These are phyloP conservation scores for Eucalyptus erythrocorys DNA, from an alignment of 345 rosid species.

Conservation along the genomic window DNA sequence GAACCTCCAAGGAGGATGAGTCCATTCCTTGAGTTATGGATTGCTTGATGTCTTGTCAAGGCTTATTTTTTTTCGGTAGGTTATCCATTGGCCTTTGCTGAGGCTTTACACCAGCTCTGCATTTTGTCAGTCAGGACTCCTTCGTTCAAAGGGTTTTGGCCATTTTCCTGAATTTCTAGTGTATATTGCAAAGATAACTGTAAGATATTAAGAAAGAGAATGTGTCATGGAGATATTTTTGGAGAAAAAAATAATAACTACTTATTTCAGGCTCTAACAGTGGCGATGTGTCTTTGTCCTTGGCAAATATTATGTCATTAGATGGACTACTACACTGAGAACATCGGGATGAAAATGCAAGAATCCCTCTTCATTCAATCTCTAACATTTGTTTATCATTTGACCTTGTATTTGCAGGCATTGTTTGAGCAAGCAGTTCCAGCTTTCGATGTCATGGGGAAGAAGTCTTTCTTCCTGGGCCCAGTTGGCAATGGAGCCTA, in stretches of 20 bases:
- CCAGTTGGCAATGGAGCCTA: constrained; percentile 94
- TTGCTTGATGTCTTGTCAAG: not conserved
- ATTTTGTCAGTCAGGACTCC: not conserved
- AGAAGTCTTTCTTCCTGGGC: constrained; percentile 83
- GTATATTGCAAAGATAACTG: not conserved
- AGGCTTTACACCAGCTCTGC: not conserved
- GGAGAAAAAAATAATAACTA: not conserved
- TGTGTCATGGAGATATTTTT: not conserved
- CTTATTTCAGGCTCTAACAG: not conserved
- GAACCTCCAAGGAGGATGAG: not conserved
- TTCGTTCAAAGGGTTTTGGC: not conserved
- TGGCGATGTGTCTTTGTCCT: not conserved
- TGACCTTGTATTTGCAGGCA: constrained; percentile 16
- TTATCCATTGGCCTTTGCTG: not conserved
- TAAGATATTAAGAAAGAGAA: not conserved
- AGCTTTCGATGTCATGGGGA: constrained; percentile 80
- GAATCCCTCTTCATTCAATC: not conserved
- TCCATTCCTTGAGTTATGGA: not conserved
- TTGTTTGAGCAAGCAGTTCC: constrained; percentile 65
- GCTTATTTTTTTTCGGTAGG: not conserved
- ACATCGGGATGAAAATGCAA: not conserved
- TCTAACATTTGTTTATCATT: not conserved
- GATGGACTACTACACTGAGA: not conserved
- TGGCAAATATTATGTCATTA: not conserved
- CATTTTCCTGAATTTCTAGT: not conserved